A percentile compares a stretch with the other conserved stretches of the same genome.
These are phyloP conservation scores for Erysimum cheiranthoides DNA, from an alignment of 345 rosid genomes.

Conservation along the genomic window DNA sequence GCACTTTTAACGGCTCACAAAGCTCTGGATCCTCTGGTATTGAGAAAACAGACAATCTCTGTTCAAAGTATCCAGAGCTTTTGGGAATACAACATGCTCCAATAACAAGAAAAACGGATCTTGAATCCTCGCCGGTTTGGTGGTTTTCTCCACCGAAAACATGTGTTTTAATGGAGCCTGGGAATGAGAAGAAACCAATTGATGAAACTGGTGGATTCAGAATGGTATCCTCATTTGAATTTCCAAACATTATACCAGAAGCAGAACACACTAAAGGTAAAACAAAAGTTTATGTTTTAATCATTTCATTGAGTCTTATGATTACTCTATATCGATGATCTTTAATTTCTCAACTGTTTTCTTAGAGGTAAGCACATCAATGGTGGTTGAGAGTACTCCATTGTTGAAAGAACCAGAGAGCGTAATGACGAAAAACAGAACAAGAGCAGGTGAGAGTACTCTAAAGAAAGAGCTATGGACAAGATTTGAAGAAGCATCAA, in stretches of 20 bases:
- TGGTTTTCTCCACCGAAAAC: constrained; percentile 88
- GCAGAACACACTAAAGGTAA: constrained; percentile 39
- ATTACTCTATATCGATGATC: not conserved
- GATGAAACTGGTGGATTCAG: constrained; percentile 31
- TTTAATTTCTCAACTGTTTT: constrained; percentile 14
- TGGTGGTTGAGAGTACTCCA: constrained; percentile 65
- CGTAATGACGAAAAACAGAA: constrained; percentile 53
- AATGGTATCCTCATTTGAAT: constrained; percentile 22
- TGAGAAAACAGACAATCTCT: constrained; percentile 54
- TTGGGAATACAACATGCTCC: constrained; percentile 59
- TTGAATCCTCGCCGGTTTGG: constrained; percentile 79
- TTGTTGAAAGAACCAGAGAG: constrained; percentile 63
- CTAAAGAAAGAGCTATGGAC: constrained; percentile 96
- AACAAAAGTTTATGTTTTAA: not conserved
- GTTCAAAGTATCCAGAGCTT: constrained; percentile 76
- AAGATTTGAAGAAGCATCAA: constrained; percentile 85
- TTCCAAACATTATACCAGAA: constrained; percentile 12
- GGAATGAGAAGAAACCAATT: constrained; percentile 49
- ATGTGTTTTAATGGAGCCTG: constrained; percentile 73
- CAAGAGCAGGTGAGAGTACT: constrained; percentile 82
- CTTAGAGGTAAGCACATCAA: constrained; percentile 35
- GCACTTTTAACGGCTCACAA: constrained; percentile 40
- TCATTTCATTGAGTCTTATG: constrained; percentile 4
- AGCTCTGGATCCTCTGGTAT: constrained; percentile 63
- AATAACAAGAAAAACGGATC: constrained; percentile 53